Evolutionary conservation across 306 rosid genomes (phyloP), one percentile per base, ranked within the genome.

Genomic region (Vigna reflexopilosa): DNA sequence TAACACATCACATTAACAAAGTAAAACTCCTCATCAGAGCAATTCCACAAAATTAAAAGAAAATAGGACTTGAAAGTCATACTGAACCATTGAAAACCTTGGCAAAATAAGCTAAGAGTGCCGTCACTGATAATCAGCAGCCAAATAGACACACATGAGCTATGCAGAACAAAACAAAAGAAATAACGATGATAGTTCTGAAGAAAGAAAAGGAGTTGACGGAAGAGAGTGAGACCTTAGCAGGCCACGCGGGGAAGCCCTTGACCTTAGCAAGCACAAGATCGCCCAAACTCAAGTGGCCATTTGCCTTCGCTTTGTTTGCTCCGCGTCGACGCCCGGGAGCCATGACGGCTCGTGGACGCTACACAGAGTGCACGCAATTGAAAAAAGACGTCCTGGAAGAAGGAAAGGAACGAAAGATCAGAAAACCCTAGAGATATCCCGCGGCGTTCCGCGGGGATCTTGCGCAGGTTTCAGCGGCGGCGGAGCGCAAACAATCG

Each of bases 181-280:
- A 12, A 13, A 1, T 14, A 49, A 11, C 5, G 0, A 14, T 4
- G 4, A 48, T 48, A 12, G 3, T 3, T 13, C 2, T 48, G 3
- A 5, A 12, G 38, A 48, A 77, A 44, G 9, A 40, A 81, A 15
- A 73, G 58, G 67, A 67, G 47, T 62, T 48, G 9, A 40, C 40
- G 1, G 80, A 67, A 82, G 13, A 80, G 72, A 42, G 72, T 7
- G 62, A 36, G 26, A 96, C 99, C 99, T 96, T 91, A 56, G 98
- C 99, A 47, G 99, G 99, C 99, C 98, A 96, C 67, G 89, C 82
- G 7, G 98, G 99, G 85, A 88, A 91, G 56, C 99, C 99, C 93
- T 96, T 96, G 84, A 96, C 98, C 91, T 96, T 96, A 34, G 99
- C 99, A 20, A 96, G 99, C 5, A 96, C 99, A 34, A 96, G 99